A percentile compares a stretch with the other conserved stretches of the same genome.
Conservation (phyloP, 108 stramenopile genomes). For the Nitzschia palea region DNA sequence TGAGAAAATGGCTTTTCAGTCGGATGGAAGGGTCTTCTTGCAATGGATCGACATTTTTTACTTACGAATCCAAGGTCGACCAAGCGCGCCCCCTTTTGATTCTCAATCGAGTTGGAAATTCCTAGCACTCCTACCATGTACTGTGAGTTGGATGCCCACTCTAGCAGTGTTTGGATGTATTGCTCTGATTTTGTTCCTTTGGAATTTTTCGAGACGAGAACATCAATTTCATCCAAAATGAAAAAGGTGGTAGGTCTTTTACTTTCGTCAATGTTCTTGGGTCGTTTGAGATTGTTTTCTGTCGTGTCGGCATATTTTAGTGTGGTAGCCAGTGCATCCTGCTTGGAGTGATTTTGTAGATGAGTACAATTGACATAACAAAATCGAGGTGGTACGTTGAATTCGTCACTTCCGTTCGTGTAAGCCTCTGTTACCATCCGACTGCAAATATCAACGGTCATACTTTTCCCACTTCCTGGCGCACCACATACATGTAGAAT, state of each 20-base stretch:
- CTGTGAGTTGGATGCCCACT: slow-evolving; percentile 35
- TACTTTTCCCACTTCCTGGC: slow-evolving; percentile 76
- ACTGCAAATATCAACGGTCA: slow-evolving; percentile 11
- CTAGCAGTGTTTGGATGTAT: slow-evolving; percentile 40
- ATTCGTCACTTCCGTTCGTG: slow-evolving; percentile 4
- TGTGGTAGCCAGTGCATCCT: slow-evolving; percentile 6
- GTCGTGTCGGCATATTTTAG: neutral
- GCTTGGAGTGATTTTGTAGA: slow-evolving; percentile 8
- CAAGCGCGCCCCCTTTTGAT: slow-evolving; percentile 41
- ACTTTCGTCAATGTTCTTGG: neutral
- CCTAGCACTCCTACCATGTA: slow-evolving; percentile 66
- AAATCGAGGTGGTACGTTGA: slow-evolving; percentile 14
- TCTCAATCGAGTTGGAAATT: slow-evolving; percentile 75
- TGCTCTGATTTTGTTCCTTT: slow-evolving; percentile 3
- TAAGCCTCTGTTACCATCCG: neutral
- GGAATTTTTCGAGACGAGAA: slow-evolving; percentile 29
- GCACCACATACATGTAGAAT: slow-evolving; percentile 71
- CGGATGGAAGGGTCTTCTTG: neutral
- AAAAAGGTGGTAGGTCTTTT: slow-evolving; percentile 40
- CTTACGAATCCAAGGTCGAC: slow-evolving; percentile 60
- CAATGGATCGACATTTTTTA: neutral
- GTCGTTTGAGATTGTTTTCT: slow-evolving; percentile 3
- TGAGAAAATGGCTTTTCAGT: neutral
- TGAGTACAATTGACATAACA: slow-evolving; percentile 21
- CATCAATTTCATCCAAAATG: slow-evolving; percentile 79